Evolutionary conservation across 2,329 filamentous ascomycete genomes (phyloP).

Genomic region (Ampelomyces quisqualis): DNA sequence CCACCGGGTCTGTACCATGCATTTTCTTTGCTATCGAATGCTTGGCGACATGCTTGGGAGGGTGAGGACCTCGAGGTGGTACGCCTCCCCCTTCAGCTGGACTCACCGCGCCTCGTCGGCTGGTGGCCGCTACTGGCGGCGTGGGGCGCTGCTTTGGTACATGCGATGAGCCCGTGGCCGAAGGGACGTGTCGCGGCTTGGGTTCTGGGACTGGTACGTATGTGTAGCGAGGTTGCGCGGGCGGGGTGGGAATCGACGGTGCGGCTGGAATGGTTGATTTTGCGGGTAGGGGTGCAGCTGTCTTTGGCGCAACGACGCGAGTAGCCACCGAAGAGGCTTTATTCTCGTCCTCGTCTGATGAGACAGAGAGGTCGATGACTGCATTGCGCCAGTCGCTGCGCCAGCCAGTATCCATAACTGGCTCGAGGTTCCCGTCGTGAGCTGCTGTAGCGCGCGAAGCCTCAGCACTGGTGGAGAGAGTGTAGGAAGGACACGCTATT

Average conservation of each 20-base stretch:
- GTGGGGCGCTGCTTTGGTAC: neutral
- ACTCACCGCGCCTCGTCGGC: too few species aligned
- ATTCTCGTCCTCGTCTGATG: slow-evolving; percentile 20
- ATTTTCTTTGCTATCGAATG: neutral
- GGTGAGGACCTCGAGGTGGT: too few species aligned
- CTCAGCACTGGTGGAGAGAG: too few species aligned
- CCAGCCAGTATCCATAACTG: slow-evolving; percentile 11
- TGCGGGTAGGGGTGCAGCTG: too few species aligned
- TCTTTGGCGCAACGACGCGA: too few species aligned
- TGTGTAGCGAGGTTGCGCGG: neutral
- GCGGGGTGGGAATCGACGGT: neutral
- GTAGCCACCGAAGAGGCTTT: too few species aligned
- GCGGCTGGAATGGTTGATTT: too few species aligned
- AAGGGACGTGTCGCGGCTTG: neutral
- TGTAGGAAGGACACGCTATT: neutral
- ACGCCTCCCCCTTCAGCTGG: too few species aligned
- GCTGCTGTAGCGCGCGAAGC: too few species aligned
- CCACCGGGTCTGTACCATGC: slow-evolving; percentile 3
- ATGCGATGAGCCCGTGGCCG: neutral
- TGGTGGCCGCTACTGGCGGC: too few species aligned
- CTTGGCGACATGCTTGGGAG: too few species aligned
- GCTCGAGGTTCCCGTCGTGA: too few species aligned
- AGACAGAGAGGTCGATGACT: slow-evolving; percentile 27
- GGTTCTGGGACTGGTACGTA: neutral
- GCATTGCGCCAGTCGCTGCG: slow-evolving; percentile 16